These are phyloP conservation scores for Suillus ampliporus DNA, from an alignment of 768 basidiomycete genomes.

Conservation along the genomic window DNA sequence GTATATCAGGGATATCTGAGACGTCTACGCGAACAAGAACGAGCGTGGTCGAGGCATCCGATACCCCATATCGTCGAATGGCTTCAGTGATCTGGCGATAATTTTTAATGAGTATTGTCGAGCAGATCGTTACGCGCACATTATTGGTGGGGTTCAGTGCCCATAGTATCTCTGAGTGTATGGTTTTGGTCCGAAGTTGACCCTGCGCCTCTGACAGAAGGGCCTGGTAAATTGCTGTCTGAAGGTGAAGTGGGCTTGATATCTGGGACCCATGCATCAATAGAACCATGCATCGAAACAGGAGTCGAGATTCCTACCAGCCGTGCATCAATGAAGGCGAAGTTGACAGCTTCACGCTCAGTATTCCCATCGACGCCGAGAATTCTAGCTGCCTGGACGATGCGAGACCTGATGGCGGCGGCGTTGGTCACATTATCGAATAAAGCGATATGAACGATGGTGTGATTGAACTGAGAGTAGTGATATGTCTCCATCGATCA, in stretches of 20 bases:
- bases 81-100: constrained; percentile 80
- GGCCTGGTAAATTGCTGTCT: constrained; percentile 85
- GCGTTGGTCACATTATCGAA: constrained; percentile 74
- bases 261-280: constrained; percentile 56
- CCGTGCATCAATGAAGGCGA: constrained; percentile 87
- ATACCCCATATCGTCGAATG: constrained; percentile 84
- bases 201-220: constrained; percentile 68
- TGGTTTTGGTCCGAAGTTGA: constrained; percentile 76
- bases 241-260: constrained; percentile 78
- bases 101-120: not conserved
- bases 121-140: constrained; percentile 44
- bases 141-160: constrained; percentile 87
- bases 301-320: constrained; percentile 59
- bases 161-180: constrained; percentile 94
- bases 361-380: constrained; percentile 63
- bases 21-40: constrained; percentile 73
- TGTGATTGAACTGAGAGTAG: constrained; percentile 57
- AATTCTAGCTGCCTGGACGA: constrained; percentile 71
- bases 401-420: constrained; percentile 59
- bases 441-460: constrained; percentile 62
- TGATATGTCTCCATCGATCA: constrained; percentile 56
- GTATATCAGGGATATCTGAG: constrained; percentile 46
- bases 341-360: constrained; percentile 83
- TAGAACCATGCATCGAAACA: constrained; percentile 12
- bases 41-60: constrained; percentile 64